These are phyloP conservation scores for Malassezia arunalokei DNA, from an alignment of 1,284 basidiomycete genomes.

Conservation along the genomic window DNA sequence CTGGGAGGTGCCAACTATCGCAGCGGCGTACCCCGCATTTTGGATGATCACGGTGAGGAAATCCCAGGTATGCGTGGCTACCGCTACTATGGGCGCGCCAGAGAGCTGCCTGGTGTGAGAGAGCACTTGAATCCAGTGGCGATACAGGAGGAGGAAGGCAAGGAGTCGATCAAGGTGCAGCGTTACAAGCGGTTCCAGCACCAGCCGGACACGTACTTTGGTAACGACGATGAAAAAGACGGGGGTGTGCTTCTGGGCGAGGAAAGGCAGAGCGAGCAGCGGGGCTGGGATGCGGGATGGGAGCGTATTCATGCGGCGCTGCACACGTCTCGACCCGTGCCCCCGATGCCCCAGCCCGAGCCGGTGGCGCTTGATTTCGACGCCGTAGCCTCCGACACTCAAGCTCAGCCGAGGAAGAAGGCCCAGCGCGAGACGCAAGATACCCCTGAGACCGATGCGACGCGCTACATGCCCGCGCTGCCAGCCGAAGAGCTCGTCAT, in stretches of 20 bases:
- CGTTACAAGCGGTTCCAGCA: slow-evolving; percentile 80
- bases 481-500: slow-evolving; percentile 11
- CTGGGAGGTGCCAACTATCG: slow-evolving; percentile 93
- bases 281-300: slow-evolving; percentile 61
- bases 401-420: slow-evolving; percentile 41
- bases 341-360: slow-evolving; percentile 1
- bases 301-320: slow-evolving; percentile 49
- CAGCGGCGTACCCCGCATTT: slow-evolving; percentile 71
- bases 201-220: slow-evolving; percentile 78
- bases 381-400: slow-evolving; percentile 48
- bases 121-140: slow-evolving; percentile 71
- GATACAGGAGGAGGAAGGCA: slow-evolving; percentile 61
- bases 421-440: not conserved
- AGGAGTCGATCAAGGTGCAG: slow-evolving; percentile 58
- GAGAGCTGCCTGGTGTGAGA: slow-evolving; percentile 85
- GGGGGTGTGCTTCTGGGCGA: slow-evolving; percentile 52
- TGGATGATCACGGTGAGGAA: slow-evolving; percentile 76
- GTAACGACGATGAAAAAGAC: slow-evolving; percentile 76
- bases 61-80: slow-evolving; percentile 95
- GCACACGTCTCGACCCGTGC: not conserved
- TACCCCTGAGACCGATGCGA: slow-evolving; percentile 1
- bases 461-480: slow-evolving; percentile 4
- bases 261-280: slow-evolving; percentile 22
- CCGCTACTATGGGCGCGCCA: slow-evolving; percentile 98
- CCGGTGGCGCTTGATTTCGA: slow-evolving; percentile 1